phyloP scores from a whole-genome alignment of 371 early-diverging fungal species.

The Mortierella sp. region DNA sequence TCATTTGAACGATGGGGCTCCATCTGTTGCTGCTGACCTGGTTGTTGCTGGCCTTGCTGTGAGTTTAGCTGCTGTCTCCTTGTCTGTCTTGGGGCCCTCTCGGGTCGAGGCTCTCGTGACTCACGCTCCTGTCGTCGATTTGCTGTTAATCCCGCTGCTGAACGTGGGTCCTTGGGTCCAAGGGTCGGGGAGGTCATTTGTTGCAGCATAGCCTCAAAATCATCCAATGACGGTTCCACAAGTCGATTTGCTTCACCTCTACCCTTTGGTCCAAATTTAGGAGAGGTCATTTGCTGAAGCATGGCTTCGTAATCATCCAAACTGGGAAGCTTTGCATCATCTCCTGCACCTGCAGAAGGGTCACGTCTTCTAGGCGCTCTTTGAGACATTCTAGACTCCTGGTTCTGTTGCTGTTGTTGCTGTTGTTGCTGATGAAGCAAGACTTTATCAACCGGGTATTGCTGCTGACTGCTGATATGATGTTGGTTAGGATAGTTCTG shows the following conservation, averaged over 20 bases:
- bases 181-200: slow-evolving; percentile 44
- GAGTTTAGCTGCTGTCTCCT: slow-evolving; percentile 13
- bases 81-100: slow-evolving; percentile 16
- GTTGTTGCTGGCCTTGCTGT: not conserved
- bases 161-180: slow-evolving; percentile 25
- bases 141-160: not conserved
- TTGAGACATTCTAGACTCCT: slow-evolving; percentile 17
- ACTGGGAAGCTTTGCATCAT: slow-evolving; percentile 21
- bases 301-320: slow-evolving; percentile 54
- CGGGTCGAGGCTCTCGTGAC: slow-evolving; percentile 16
- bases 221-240: slow-evolving; percentile 29
- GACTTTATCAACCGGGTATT: slow-evolving; percentile 4
- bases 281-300: slow-evolving; percentile 48
- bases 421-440: slow-evolving; percentile 8
- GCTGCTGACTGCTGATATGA: slow-evolving; percentile 5
- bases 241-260: not conserved
- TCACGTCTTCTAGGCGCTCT: slow-evolving; percentile 25
- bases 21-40: not conserved
- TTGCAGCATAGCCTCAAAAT: slow-evolving; percentile 50
- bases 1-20: not conserved
- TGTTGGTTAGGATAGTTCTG: slow-evolving; percentile 4
- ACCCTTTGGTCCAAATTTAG: slow-evolving; percentile 27
- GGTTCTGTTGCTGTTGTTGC: slow-evolving; percentile 19
- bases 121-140: slow-evolving; percentile 37
- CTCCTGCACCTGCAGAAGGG: slow-evolving; percentile 16